These are phyloP conservation scores for Sphagnum contortum DNA, from an alignment of 225 moss, liverwort and hornwort genomes.

Conservation along the genomic window DNA sequence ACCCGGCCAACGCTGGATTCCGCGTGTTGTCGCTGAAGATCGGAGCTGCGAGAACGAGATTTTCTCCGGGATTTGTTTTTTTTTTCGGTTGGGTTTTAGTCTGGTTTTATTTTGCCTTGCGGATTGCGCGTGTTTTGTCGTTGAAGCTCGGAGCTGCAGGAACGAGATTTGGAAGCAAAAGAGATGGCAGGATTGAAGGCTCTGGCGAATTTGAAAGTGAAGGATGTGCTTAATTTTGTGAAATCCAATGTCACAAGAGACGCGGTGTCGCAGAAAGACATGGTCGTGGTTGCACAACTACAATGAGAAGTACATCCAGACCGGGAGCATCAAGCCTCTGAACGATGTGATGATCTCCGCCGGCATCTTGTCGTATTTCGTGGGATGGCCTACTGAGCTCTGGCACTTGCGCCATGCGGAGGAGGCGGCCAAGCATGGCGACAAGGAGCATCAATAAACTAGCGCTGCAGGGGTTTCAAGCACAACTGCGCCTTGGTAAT, in stretches of 20 bases:
- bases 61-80: too few species aligned
- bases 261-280: constrained; percentile 28
- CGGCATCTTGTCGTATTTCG: constrained; percentile 20
- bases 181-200: constrained; percentile 18
- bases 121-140: too few species aligned
- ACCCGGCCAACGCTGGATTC: too few species aligned
- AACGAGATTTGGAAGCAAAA: too few species aligned
- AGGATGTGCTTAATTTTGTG: constrained; percentile 37
- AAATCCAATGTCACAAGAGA: constrained; percentile 35
- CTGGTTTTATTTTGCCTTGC: too few species aligned
- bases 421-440: constrained; percentile 33
- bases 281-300: constrained; percentile 38
- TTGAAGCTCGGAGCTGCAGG: too few species aligned
- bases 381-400: constrained; percentile 42
- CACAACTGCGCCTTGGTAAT: too few species aligned
- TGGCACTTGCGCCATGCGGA: constrained; percentile 46
- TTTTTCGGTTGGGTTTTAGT: too few species aligned
- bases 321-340: constrained; percentile 29
- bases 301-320: constrained; percentile 47
- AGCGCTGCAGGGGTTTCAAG: too few species aligned
- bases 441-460: constrained; percentile 2
- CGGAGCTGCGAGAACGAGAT: too few species aligned
- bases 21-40: too few species aligned
- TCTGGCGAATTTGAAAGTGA: constrained; percentile 38
- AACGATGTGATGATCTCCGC: constrained; percentile 24